These are phyloP conservation scores for Periconia sp. DNA, from an alignment of 2,329 filamentous ascomycete species.

Conservation along the genomic window DNA sequence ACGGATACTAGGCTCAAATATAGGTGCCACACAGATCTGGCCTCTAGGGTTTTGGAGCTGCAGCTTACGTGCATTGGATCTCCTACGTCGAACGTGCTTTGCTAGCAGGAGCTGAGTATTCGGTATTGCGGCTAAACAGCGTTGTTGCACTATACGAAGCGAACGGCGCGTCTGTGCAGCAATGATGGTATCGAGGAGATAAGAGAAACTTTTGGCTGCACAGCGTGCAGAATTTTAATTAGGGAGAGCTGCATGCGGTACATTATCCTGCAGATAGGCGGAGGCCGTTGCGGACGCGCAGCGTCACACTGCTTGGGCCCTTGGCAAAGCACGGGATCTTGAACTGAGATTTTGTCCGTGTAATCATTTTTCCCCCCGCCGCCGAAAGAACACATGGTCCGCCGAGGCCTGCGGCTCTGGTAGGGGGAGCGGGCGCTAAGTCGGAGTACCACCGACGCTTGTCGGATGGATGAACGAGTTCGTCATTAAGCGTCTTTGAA, in stretches of 20 bases:
- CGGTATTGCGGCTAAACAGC: constrained; percentile 2
- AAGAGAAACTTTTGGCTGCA: not conserved
- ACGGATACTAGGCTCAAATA: no score
- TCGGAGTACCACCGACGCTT: not conserved
- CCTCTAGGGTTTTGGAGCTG: no score
- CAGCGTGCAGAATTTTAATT: not conserved
- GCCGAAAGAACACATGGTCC: no score
- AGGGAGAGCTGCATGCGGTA: not conserved
- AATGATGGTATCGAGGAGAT: constrained; percentile 2
- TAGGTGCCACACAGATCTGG: no score
- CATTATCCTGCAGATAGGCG: not conserved
- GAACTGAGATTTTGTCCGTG: no score
- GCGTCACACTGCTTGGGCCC: not conserved
- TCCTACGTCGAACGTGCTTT: constrained; percentile 8
- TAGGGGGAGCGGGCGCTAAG: not conserved
- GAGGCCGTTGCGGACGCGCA: not conserved
- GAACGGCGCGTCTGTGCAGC: constrained; percentile 4
- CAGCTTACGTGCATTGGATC: constrained; percentile 8
- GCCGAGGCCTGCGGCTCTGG: no score
- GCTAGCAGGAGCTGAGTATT: no score
- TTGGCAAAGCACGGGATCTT: no score
- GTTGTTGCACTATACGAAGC: not conserved
- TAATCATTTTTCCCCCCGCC: no score
- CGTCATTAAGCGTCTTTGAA: no score
- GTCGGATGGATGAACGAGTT: not conserved